Percentiles rank a stretch among this genome's conserved stretches.
These are phyloP conservation scores for Carpinus fangiana DNA, from an alignment of 306 rosid genomes.

Conservation along the genomic window DNA sequence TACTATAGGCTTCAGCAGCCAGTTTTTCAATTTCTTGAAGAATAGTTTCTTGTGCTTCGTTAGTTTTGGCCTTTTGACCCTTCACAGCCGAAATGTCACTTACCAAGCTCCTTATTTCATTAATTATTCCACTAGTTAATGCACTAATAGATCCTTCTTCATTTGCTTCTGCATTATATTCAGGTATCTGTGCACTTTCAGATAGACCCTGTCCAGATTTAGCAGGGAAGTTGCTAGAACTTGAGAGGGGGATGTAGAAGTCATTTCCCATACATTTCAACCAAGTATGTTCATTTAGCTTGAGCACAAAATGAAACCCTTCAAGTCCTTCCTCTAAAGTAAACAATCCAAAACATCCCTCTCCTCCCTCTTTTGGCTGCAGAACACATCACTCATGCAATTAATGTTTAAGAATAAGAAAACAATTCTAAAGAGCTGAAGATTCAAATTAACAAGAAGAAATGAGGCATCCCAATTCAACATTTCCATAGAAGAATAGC, in stretches of 20 bases:
- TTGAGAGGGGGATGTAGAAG: constrained; percentile 68
- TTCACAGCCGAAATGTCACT: constrained; percentile 70
- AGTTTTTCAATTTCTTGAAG: constrained; percentile 90
- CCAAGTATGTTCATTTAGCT: constrained; percentile 69
- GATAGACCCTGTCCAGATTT: constrained; percentile 31
- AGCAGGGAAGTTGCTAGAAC: constrained; percentile 39
- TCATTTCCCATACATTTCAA: constrained; percentile 65
- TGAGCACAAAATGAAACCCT: constrained; percentile 86
- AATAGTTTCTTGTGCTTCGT: constrained; percentile 78
- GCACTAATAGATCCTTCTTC: constrained; percentile 44
- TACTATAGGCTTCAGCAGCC: constrained; percentile 90
- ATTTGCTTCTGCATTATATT: constrained; percentile 34
- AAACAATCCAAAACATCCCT: constrained; percentile 54
- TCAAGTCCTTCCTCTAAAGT: constrained; percentile 69
- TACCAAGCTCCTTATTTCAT: constrained; percentile 72
- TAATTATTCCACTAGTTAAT: constrained; percentile 70
- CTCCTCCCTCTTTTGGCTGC: constrained; percentile 70
- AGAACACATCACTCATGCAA: constrained; percentile 29
- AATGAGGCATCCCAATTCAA: constrained; percentile 15
- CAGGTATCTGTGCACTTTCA: constrained; percentile 35
- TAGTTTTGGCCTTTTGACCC: constrained; percentile 50
- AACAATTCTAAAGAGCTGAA: neutral
- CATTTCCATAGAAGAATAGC: neutral
- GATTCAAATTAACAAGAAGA: neutral
- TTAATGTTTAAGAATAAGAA: constrained; percentile 4